Conservation (phyloP, 2,329 filamentous ascomycete species). For the Nemania serpens region DNA sequence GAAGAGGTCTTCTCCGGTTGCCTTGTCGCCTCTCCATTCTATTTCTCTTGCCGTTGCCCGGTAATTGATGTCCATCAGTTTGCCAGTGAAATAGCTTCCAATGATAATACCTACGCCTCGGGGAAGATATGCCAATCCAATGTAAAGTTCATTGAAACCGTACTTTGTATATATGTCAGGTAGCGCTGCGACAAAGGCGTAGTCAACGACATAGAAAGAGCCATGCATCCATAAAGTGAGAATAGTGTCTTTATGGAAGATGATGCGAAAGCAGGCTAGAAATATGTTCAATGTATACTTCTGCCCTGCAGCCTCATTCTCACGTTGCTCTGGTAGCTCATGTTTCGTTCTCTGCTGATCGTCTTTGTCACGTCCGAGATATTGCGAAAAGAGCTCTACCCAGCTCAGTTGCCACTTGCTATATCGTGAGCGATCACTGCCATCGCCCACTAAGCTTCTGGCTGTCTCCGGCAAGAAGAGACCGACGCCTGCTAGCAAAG, state of each 20-base stretch:
- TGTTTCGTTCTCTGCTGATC: not conserved
- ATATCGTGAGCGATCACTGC: not conserved
- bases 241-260: not conserved
- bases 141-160: not conserved
- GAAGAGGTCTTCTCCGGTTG: not conserved
- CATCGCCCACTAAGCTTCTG: constrained; percentile 3
- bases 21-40: not conserved
- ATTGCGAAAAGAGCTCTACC: not conserved
- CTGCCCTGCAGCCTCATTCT: not conserved
- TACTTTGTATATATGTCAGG: not conserved
- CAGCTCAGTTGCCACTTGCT: not conserved
- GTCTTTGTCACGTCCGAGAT: not conserved
- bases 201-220: not conserved
- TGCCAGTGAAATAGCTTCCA: not conserved
- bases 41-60: not conserved
- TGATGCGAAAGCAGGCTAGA: not conserved
- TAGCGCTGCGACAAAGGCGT: not conserved
- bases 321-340: too few relatives aligned
- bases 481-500: not conserved
- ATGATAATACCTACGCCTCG: not conserved
- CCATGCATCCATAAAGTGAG: not conserved
- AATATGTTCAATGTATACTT: not conserved
- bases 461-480: constrained; percentile 10
- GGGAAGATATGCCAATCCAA: not conserved
- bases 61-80: not conserved